A percentile compares a stretch with the other conserved stretches of the same genome.
These are phyloP conservation scores for Aspergillus sp. DNA, from an alignment of 2,329 filamentous ascomycete genomes.

Conservation along the genomic window DNA sequence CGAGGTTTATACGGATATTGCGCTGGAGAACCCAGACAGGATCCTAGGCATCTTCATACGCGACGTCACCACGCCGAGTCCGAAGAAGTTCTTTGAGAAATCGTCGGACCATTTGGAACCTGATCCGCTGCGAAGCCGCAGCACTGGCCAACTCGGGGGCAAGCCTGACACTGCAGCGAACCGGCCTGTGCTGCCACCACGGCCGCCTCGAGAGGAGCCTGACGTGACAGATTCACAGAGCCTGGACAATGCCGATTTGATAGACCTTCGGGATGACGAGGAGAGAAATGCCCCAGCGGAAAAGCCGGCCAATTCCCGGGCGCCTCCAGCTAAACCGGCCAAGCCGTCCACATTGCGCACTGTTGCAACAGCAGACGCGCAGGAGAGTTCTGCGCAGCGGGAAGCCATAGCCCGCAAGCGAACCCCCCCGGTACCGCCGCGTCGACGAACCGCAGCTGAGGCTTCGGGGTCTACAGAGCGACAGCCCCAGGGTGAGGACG, in stretches of 20 bases:
- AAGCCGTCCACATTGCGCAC: conserved; percentile 37
- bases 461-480: conserved; percentile 5
- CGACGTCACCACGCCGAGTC: conserved; percentile 77
- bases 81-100: conserved; percentile 68
- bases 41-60: conserved; percentile 86
- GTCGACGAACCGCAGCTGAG: conserved; percentile 13
- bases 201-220: conserved; percentile 17
- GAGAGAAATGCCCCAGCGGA: conserved; percentile 6
- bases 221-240: conserved; percentile 13
- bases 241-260: conserved; percentile 25
- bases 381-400: conserved; percentile 7
- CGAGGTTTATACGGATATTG: conserved; percentile 95
- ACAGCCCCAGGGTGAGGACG: background rate
- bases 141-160: conserved; percentile 17
- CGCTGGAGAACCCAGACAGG: conserved; percentile 68
- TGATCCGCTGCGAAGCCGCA: conserved; percentile 13
- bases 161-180: conserved; percentile 18
- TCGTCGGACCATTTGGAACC: conserved; percentile 33
- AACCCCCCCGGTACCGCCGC: conserved; percentile 30
- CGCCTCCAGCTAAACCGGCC: conserved; percentile 34
- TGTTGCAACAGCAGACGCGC: conserved; percentile 17
- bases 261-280: conserved; percentile 32
- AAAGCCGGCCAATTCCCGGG: conserved; percentile 12
- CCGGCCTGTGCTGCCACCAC: conserved; percentile 33
- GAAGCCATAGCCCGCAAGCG: conserved; percentile 24